Percentiles rank a stretch among this genome's conserved stretches.
Conservation (phyloP, 768 basidiomycete species). For the Mrakia blollopis region DNA sequence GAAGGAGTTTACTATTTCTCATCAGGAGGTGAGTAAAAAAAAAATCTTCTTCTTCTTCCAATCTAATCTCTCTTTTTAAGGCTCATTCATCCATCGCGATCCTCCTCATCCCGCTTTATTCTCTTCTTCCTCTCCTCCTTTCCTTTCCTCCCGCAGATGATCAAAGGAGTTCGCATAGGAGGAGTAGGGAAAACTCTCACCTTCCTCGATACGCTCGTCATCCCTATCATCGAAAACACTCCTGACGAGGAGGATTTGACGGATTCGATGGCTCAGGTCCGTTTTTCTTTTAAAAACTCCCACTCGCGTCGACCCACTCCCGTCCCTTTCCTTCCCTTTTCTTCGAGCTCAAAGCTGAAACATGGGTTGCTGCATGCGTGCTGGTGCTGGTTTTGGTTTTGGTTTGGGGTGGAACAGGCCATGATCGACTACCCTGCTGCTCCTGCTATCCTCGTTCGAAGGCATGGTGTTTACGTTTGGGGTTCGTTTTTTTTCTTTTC, state of each 20-base stretch:
- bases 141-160: slow-evolving; percentile 58
- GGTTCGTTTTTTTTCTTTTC: slow-evolving; percentile 49
- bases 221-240: slow-evolving; percentile 88
- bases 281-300: no score
- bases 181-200: slow-evolving; percentile 72
- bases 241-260: slow-evolving; percentile 84
- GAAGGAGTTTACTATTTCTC: slow-evolving; percentile 68
- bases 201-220: slow-evolving; percentile 75
- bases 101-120: no score
- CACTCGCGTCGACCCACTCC: slow-evolving; percentile 34
- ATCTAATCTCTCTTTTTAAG: no score
- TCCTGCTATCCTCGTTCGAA: slow-evolving; percentile 66
- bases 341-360: no score
- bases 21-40: slow-evolving; percentile 59
- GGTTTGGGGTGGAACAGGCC: slow-evolving; percentile 44
- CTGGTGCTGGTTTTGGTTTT: no score
- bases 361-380: no score
- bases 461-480: slow-evolving; percentile 83
- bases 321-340: neutral
- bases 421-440: slow-evolving; percentile 76
- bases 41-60: no score
- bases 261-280: slow-evolving; percentile 68
- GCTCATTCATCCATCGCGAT: no score
- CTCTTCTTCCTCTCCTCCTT: neutral
- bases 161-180: slow-evolving; percentile 74